phyloP scores from a whole-genome alignment of 345 rosid genomes.

The Kernera saxatilis region DNA sequence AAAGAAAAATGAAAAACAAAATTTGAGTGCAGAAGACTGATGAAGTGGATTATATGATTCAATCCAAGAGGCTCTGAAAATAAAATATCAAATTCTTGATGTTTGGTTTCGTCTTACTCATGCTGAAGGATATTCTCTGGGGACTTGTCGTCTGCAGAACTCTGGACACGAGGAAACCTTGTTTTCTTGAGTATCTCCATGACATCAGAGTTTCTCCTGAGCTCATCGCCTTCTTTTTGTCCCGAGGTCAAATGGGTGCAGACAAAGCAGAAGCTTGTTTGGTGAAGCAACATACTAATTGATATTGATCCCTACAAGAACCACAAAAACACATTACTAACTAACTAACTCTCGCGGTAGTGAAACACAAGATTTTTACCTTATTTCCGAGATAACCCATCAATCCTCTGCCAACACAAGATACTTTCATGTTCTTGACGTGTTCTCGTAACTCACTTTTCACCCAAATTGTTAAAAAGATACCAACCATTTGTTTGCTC shows the following conservation, averaged over 20 bases:
- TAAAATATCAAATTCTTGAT: neutral
- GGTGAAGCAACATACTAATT: constrained; percentile 85
- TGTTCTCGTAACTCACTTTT: constrained; percentile 79
- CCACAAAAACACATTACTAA: constrained; percentile 8
- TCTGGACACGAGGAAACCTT: constrained; percentile 75
- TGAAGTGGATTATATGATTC: neutral
- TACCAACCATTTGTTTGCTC: constrained; percentile 97
- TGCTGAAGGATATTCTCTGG: constrained; percentile 93
- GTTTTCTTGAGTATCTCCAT: constrained; percentile 96
- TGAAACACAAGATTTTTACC: constrained; percentile 41
- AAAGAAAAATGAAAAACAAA: neutral
- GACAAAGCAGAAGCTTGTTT: constrained; percentile 90
- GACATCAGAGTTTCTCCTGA: constrained; percentile 87
- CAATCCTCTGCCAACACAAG: constrained; percentile 95
- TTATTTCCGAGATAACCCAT: constrained; percentile 99
- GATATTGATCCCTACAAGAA: constrained; percentile 89
- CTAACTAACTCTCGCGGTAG: neutral
- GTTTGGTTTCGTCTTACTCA: constrained; percentile 58
- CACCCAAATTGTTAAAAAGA: constrained; percentile 93
- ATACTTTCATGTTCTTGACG: constrained; percentile 90
- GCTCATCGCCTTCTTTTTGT: constrained; percentile 94
- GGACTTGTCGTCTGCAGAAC: constrained; percentile 56
- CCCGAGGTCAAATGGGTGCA: constrained; percentile 96
- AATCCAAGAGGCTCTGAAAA: neutral
- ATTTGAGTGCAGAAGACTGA: neutral